These are phyloP conservation scores for Rhynchospora tenuis DNA, from an alignment of 176 grass and related monocot genomes.

Conservation along the genomic window DNA sequence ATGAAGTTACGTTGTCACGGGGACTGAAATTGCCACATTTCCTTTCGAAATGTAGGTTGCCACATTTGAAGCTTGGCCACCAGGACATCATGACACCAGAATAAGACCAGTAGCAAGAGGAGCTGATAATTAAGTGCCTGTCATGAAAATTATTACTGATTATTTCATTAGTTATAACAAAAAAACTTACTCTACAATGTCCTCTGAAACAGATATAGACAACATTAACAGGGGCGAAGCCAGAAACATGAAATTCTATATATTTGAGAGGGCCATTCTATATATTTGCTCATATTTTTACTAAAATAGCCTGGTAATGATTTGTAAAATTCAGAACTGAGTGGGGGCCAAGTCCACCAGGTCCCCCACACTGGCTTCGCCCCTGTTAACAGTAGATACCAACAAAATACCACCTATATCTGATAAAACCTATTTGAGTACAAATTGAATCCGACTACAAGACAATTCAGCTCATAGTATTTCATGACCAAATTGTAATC, in stretches of 20 bases:
- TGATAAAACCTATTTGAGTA: not conserved
- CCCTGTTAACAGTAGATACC: not conserved
- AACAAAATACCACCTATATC: not conserved
- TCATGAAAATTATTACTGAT: slow-evolving; percentile 34
- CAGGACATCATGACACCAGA: slow-evolving; percentile 96
- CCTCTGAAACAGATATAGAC: not conserved
- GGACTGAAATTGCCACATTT: slow-evolving; percentile 98
- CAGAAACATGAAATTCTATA: no score
- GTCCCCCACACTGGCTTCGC: no score
- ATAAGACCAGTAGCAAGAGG: slow-evolving; percentile 96
- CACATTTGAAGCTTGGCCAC: slow-evolving; percentile 98
- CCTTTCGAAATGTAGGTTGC: slow-evolving; percentile 99
- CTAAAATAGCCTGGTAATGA: no score
- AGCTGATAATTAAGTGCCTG: slow-evolving; percentile 89
- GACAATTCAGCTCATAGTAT: not conserved
- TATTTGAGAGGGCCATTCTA: no score
- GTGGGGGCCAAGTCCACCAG: no score
- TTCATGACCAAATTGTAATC: not conserved
- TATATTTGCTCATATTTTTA: no score
- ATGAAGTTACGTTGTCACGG: slow-evolving; percentile 89
- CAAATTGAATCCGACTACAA: no score
- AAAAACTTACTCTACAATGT: not conserved
- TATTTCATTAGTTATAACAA: not conserved
- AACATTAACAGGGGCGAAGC: no score
- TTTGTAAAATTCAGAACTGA: no score